These are phyloP conservation scores for Tritrichomonas musculus DNA, from an alignment of 208 protist species.

Conservation along the genomic window DNA sequence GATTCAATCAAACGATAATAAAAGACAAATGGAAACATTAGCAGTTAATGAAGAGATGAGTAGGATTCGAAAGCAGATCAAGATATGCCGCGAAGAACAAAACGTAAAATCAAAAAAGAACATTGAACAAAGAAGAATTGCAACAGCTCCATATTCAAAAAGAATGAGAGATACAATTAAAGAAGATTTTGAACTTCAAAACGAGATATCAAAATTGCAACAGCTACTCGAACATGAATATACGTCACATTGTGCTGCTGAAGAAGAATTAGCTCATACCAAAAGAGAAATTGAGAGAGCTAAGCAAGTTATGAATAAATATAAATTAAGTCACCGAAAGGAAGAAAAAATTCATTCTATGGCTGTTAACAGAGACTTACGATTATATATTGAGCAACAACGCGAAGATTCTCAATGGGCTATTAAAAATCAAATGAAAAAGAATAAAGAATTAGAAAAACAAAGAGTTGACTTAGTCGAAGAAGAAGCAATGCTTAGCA, in stretches of 20 bases:
- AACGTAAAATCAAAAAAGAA: too few species aligned
- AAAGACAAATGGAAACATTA: too few species aligned
- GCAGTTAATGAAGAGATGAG: too few species aligned
- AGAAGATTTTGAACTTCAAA: neutral
- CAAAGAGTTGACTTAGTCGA: neutral
- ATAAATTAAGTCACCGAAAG: neutral
- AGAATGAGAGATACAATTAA: neutral
- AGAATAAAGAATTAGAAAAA: conserved; percentile 6
- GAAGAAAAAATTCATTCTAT: neutral
- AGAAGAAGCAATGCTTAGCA: neutral
- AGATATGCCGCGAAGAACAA: too few species aligned
- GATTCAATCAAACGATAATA: too few species aligned
- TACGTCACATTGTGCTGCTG: neutral
- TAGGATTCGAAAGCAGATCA: too few species aligned
- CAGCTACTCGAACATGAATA: neutral
- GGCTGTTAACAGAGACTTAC: neutral
- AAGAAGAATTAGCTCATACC: neutral
- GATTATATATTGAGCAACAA: neutral
- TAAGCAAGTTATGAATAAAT: neutral
- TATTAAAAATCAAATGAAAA: neutral
- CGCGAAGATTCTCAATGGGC: neutral
- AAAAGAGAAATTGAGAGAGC: neutral
- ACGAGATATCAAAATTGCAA: neutral
- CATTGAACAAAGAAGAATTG: too few species aligned
- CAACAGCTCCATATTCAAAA: too few species aligned